Percentiles rank a stretch among this genome's conserved stretches.
Conservation (phyloP, 805 yeast species). For the Dipodascus albidus region DNA sequence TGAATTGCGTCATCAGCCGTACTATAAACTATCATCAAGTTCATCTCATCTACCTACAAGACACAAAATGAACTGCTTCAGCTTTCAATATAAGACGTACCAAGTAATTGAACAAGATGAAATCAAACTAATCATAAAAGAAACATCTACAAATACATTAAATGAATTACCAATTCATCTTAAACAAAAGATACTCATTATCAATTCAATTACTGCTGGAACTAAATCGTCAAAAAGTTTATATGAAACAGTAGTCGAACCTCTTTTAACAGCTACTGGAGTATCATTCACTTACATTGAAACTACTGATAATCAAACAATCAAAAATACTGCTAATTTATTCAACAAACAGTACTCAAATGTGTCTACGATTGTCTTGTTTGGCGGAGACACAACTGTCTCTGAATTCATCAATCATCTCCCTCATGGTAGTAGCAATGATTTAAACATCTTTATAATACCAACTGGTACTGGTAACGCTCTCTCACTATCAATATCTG, state of each 20-base stretch:
- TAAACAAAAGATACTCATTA: background rate
- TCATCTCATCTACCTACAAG: too few species aligned
- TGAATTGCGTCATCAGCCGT: too few species aligned
- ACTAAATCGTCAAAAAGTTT: background rate
- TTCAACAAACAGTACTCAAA: too few species aligned
- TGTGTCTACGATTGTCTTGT: conserved; percentile 38
- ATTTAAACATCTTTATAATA: conserved; percentile 27
- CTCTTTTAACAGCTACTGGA: background rate
- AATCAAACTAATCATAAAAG: too few species aligned
- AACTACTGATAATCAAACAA: background rate
- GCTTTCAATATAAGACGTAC: too few species aligned
- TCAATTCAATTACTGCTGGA: background rate
- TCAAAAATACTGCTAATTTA: background rate
- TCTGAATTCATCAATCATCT: conserved; percentile 59
- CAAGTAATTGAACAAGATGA: too few species aligned
- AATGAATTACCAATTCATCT: background rate
- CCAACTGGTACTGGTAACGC: conserved; percentile 90
- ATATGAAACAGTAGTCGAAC: background rate
- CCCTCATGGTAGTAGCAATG: conserved; percentile 10
- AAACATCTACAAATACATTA: too few species aligned
- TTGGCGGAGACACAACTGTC: conserved; percentile 83
- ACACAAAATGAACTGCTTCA: too few species aligned
- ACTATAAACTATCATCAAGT: too few species aligned
- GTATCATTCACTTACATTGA: background rate
- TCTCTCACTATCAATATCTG: conserved; percentile 43